Percentiles rank a stretch among this genome's conserved stretches.
Evolutionary conservation across 1,284 basidiomycete species (phyloP).

Genomic region (Ceratobasidium sp.): DNA sequence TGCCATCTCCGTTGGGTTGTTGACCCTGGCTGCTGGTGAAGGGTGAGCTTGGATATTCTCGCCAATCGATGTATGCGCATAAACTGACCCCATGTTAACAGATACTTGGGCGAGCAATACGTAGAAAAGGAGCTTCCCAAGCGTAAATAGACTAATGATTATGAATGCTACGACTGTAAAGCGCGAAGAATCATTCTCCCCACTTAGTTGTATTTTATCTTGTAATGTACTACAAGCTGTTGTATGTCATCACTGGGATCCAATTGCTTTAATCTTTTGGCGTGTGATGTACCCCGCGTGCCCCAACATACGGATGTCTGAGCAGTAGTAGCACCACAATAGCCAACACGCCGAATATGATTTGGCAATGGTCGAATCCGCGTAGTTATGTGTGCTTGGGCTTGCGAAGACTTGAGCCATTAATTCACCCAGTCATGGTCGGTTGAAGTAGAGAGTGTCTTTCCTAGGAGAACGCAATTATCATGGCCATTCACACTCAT

Average conservation of each 20-base stretch:
- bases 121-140: slow-evolving; percentile 40
- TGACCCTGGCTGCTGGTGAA: slow-evolving; percentile 71
- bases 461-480: too few species aligned
- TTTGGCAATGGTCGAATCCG: too few species aligned
- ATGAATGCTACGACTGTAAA: not conserved
- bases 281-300: too few species aligned
- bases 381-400: too few species aligned
- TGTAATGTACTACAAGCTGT: slow-evolving; percentile 6
- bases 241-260: not conserved
- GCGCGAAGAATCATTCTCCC: not conserved
- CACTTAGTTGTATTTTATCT: slow-evolving; percentile 19
- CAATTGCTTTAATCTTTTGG: not conserved
- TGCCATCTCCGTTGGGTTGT: slow-evolving; percentile 66
- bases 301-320: too few species aligned
- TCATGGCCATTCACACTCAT: too few species aligned
- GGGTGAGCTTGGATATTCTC: slow-evolving; percentile 57
- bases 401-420: too few species aligned
- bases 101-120: slow-evolving; percentile 39
- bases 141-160: slow-evolving; percentile 25
- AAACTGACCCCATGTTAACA: slow-evolving; percentile 7
- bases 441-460: too few species aligned
- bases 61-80: not conserved
- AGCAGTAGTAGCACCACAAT: too few species aligned
- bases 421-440: too few species aligned
- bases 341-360: too few species aligned